These are phyloP conservation scores for Plasmodium cynomolgi DNA, from an alignment of 169 alveolate genomes.

Conservation along the genomic window DNA sequence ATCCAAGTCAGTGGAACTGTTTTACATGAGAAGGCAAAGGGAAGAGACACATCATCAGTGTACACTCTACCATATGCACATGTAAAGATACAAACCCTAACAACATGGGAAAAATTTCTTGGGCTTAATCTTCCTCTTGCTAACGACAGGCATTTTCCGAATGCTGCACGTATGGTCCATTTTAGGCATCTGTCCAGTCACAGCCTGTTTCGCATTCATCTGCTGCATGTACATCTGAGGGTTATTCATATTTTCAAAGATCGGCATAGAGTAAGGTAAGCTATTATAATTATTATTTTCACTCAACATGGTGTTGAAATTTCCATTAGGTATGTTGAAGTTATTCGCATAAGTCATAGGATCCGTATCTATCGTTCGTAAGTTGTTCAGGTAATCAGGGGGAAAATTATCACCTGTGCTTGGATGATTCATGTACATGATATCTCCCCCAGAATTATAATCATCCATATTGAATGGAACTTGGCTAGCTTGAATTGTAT, in stretches of 20 bases:
- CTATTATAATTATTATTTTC: conserved; percentile 26
- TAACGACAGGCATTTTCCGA: conserved; percentile 49
- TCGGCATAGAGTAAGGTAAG: conserved; percentile 56
- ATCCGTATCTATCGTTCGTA: conserved; percentile 40
- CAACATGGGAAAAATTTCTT: conserved; percentile 73
- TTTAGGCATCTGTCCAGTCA: conserved; percentile 3
- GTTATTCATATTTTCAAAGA: conserved; percentile 73
- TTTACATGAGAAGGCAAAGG: neutral
- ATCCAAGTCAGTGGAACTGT: neutral
- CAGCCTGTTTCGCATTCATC: conserved; percentile 31
- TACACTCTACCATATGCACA: neutral
- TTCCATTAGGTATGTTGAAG: conserved; percentile 38
- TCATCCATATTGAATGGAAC: conserved; percentile 48
- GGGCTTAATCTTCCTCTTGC: conserved; percentile 58
- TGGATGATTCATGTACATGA: conserved; percentile 48
- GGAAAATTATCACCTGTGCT: conserved; percentile 37
- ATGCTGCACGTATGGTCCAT: conserved; percentile 30
- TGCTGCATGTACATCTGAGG: conserved; percentile 74
- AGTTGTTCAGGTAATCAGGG: conserved; percentile 37
- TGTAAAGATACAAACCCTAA: neutral
- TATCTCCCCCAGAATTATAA: conserved; percentile 19
- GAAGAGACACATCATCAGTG: neutral
- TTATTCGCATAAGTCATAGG: conserved; percentile 37
- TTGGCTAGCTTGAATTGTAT: conserved; percentile 43
- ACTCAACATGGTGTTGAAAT: conserved; percentile 22